phyloP scores from a whole-genome alignment of 2,329 filamentous ascomycete genomes.

The Ophioceras dolichostomum region DNA sequence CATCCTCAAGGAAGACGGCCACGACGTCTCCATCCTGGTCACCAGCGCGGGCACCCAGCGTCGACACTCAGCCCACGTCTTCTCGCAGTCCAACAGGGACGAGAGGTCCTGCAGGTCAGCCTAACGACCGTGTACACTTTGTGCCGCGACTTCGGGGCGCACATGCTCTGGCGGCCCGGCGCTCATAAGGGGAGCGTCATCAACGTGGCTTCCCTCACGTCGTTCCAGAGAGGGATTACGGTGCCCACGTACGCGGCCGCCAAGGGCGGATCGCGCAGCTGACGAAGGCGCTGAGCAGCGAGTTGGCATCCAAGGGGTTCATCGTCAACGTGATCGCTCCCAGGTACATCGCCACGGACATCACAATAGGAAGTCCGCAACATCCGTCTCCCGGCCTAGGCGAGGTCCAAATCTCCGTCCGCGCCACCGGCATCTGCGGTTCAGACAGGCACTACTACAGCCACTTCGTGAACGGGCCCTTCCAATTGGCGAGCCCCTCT shows the following conservation, averaged over 20 bases:
- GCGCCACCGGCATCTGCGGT: slow-evolving; percentile 51
- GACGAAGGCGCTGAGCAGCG: slow-evolving; percentile 55
- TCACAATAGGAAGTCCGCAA: slow-evolving; percentile 47
- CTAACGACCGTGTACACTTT: slow-evolving; percentile 52
- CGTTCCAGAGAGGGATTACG: slow-evolving; percentile 58
- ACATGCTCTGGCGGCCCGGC: slow-evolving; percentile 36
- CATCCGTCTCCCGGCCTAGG: slow-evolving; percentile 35
- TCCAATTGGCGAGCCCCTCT: slow-evolving; percentile 38
- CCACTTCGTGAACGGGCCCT: slow-evolving; percentile 37
- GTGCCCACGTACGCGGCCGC: slow-evolving; percentile 55
- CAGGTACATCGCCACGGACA: slow-evolving; percentile 58
- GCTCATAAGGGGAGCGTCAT: slow-evolving; percentile 43
- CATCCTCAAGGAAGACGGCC: slow-evolving; percentile 10
- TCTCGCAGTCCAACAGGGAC: slow-evolving; percentile 53
- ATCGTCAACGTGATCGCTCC: slow-evolving; percentile 60
- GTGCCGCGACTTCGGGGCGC: slow-evolving; percentile 46
- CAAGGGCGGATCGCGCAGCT: slow-evolving; percentile 56
- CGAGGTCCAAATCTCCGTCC: slow-evolving; percentile 47
- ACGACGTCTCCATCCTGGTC: slow-evolving; percentile 42
- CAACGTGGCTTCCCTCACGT: slow-evolving; percentile 51
- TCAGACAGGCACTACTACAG: slow-evolving; percentile 40
- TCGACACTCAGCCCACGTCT: slow-evolving; percentile 48
- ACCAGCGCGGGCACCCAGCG: slow-evolving; percentile 58
- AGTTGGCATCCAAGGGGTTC: slow-evolving; percentile 53
- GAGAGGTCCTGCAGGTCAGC: slow-evolving; percentile 44